Percentiles rank a stretch among this genome's conserved stretches.
Evolutionary conservation across 192 early-diverging fungal genomes (phyloP).

Genomic region (Coemansia sp.): DNA sequence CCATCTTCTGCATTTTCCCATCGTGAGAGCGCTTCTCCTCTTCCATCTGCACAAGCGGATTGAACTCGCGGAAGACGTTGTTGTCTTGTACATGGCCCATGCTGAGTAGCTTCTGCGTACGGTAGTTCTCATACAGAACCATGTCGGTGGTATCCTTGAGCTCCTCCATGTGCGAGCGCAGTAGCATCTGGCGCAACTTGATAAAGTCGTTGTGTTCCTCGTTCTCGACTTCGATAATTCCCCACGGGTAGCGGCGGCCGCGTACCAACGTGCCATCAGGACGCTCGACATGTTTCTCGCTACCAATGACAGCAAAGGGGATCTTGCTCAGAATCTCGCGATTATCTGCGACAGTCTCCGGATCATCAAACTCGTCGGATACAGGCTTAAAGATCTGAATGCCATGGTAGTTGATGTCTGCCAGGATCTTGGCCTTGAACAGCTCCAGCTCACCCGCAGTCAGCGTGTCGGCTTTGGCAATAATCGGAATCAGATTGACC

Average conservation of each 20-base stretch:
- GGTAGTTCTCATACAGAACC: slow-evolving; percentile 93
- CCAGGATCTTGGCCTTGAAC: slow-evolving; percentile 85
- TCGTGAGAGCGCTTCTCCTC: slow-evolving; percentile 92
- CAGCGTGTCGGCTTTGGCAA: slow-evolving; percentile 90
- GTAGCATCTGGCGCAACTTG: slow-evolving; percentile 88
- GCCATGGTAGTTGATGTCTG: slow-evolving; percentile 77
- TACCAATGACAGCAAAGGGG: slow-evolving; percentile 94
- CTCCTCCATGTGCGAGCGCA: slow-evolving; percentile 96
- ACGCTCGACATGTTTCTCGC: slow-evolving; percentile 80
- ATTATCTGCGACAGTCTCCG: slow-evolving; percentile 80
- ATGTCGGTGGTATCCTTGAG: slow-evolving; percentile 91
- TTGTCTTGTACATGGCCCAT: slow-evolving; percentile 83
- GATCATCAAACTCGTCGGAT: slow-evolving; percentile 79
- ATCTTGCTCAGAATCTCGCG: slow-evolving; percentile 88
- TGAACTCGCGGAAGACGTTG: slow-evolving; percentile 77
- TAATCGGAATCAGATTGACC: slow-evolving; percentile 86
- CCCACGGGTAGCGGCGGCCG: slow-evolving; percentile 91
- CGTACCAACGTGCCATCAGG: slow-evolving; percentile 82
- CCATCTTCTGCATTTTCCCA: slow-evolving; percentile 96
- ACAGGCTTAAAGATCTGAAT: slow-evolving; percentile 86
- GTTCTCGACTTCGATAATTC: slow-evolving; percentile 96
- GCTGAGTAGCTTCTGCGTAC: slow-evolving; percentile 87
- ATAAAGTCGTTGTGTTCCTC: slow-evolving; percentile 96
- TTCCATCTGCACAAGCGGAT: slow-evolving; percentile 78
- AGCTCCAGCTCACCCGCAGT: slow-evolving; percentile 73